Conservation (phyloP, 257 asterid species). For the Jaltomata sinuosa region DNA sequence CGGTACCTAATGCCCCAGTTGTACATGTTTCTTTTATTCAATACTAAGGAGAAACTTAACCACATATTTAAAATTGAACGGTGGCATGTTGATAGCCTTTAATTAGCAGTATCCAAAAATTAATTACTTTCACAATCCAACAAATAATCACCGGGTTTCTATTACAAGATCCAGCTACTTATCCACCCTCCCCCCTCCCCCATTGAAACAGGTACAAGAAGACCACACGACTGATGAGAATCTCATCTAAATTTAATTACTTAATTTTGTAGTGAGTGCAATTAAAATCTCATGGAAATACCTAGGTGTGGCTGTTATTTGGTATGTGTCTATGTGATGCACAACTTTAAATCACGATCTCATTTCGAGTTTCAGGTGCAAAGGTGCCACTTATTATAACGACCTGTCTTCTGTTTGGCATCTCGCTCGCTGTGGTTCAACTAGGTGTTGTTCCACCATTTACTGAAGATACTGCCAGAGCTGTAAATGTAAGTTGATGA, state of each 20-base stretch:
- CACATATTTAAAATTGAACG: neutral
- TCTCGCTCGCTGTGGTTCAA: conserved; percentile 47
- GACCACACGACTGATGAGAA: neutral
- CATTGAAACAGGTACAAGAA: neutral
- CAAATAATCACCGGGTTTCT: neutral
- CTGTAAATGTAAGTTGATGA: conserved; percentile 64
- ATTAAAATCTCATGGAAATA: neutral
- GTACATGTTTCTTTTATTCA: neutral
- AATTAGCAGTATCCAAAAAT: neutral
- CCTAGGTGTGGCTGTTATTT: neutral
- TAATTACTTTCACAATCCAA: neutral
- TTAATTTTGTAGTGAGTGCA: neutral
- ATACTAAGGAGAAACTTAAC: neutral
- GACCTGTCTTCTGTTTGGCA: conserved; percentile 28
- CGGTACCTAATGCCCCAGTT: neutral
- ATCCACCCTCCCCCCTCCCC: neutral
- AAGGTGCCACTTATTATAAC: conserved; percentile 45
- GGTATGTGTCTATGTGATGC: neutral
- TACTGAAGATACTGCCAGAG: conserved; percentile 75
- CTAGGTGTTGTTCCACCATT: conserved; percentile 63
- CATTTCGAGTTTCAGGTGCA: conserved; percentile 38
- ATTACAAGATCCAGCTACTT: neutral
- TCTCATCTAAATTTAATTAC: neutral
- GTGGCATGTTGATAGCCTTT: neutral
- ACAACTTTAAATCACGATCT: neutral